Percentiles rank a stretch among this genome's conserved stretches.
These are phyloP conservation scores for Lavandula angustifolia DNA, from an alignment of 257 asterid genomes.

Conservation along the genomic window DNA sequence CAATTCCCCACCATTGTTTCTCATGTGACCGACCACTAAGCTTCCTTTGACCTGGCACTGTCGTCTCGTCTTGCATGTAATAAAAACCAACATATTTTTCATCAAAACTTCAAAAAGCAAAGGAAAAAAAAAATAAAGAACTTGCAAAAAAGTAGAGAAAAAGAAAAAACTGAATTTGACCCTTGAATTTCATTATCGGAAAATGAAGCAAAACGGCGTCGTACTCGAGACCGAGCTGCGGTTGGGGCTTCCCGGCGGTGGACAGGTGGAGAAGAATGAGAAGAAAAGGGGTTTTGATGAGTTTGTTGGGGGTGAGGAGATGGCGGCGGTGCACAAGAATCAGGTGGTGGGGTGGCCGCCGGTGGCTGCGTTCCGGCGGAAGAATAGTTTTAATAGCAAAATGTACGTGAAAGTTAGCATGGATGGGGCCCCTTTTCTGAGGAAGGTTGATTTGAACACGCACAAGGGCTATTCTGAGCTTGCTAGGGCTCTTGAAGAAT, in stretches of 20 bases:
- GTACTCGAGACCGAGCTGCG: constrained; percentile 72
- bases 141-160: background rate
- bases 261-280: constrained; percentile 47
- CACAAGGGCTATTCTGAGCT: constrained; percentile 51
- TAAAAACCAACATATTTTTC: constrained; percentile 29
- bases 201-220: constrained; percentile 47
- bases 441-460: constrained; percentile 60
- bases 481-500: constrained; percentile 54
- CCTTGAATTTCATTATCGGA: background rate
- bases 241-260: constrained; percentile 62
- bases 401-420: constrained; percentile 77
- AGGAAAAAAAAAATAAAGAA: background rate
- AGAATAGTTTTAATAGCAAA: constrained; percentile 37
- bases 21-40: constrained; percentile 64
- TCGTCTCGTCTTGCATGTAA: constrained; percentile 33
- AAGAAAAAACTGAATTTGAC: background rate
- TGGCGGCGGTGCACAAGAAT: constrained; percentile 36
- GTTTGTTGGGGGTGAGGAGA: constrained; percentile 33
- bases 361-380: constrained; percentile 60
- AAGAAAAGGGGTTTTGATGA: constrained; percentile 64
- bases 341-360: constrained; percentile 89
- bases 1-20: constrained; percentile 64
- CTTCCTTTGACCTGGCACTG: constrained; percentile 58
- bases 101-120: background rate
- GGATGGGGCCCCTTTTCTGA: constrained; percentile 81